Evolutionary conservation across 257 asterid species (phyloP).

Genomic region (Verbena officinalis): DNA sequence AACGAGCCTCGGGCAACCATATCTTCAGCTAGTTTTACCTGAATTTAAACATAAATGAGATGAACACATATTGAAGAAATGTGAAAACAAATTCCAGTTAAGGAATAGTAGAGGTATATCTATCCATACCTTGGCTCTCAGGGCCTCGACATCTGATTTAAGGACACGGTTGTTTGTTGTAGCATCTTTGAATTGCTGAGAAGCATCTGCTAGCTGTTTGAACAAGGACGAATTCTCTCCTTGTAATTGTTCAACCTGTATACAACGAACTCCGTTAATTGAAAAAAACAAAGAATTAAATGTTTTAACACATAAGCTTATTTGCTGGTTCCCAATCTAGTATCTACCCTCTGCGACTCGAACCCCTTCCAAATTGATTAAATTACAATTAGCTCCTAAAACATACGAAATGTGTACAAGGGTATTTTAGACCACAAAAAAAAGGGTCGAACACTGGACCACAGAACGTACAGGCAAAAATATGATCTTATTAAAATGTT

Average conservation of each 20-base stretch:
- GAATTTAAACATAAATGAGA: neutral
- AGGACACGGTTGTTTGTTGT: constrained; percentile 74
- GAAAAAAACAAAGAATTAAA: neutral
- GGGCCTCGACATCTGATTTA: constrained; percentile 77
- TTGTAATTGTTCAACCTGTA: constrained; percentile 53
- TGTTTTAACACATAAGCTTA: no score
- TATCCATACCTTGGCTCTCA: constrained; percentile 74
- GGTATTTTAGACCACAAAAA: no score
- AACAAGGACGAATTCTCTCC: constrained; percentile 60
- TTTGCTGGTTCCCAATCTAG: no score
- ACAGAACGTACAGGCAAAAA: no score
- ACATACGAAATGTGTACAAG: no score
- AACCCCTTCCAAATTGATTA: no score
- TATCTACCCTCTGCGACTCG: no score
- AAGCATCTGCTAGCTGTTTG: constrained; percentile 55
- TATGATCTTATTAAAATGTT: no score
- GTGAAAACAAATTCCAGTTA: neutral
- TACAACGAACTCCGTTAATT: no score
- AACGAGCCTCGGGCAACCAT: constrained; percentile 68
- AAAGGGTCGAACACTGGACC: no score
- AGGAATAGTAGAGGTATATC: neutral
- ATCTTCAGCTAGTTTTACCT: constrained; percentile 87
- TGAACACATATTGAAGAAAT: neutral
- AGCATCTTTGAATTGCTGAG: constrained; percentile 65
- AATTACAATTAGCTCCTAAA: no score